Base-by-base conservation (phyloP, 768 basidiomycete genomes). In the Serendipita sp. region DNA sequence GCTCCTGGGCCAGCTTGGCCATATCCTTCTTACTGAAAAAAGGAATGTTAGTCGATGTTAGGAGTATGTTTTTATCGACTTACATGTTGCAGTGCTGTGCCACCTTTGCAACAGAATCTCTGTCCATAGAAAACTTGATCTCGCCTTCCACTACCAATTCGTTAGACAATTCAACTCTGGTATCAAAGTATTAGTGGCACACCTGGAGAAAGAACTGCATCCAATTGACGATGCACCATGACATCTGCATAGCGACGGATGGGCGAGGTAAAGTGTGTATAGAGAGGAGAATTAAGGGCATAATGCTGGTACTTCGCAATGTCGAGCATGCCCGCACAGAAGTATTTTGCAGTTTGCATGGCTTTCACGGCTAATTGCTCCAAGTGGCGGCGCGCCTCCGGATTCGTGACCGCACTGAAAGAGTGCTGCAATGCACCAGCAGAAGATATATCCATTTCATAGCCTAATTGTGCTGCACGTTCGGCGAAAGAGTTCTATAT, bases 11-110 rank as follows among this genome's bases (percentile, higher is more conserved):
- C 64, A 97, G 81, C 64, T 79, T 80, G 23, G 95, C 91, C 18
- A 91, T 94, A 70, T 95, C 95, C 45, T 85, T 84, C 79, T 94
- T 94, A 70, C 89, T 91, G 68, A 71, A 70, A 64, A 23, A 41
- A 48, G 3, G 65, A 11, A 44, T 62, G 41, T 4, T 44, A 63
- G 16, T 60, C 56, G 51, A 13, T 10, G 15, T 44, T 18, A 63
- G 30, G 15, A 28, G 32, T 34, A 1, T 11, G 16, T 63, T 2
- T 16, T 16, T 10, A 15, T 23, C 3, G 15, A 76, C 86, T 52
- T 72, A 94, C 89, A 95, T 94, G 72, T 97, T 97, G 74, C 94
- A 97, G 72, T 97, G 93, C 72, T 98, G 95, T 48, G 96, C 95
- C 23, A 96, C 83, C 76, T 98, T 98, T 32, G 94, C 92, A 38